Conservation (phyloP, 2,329 filamentous ascomycete species). For the Fusarium torulosum region DNA sequence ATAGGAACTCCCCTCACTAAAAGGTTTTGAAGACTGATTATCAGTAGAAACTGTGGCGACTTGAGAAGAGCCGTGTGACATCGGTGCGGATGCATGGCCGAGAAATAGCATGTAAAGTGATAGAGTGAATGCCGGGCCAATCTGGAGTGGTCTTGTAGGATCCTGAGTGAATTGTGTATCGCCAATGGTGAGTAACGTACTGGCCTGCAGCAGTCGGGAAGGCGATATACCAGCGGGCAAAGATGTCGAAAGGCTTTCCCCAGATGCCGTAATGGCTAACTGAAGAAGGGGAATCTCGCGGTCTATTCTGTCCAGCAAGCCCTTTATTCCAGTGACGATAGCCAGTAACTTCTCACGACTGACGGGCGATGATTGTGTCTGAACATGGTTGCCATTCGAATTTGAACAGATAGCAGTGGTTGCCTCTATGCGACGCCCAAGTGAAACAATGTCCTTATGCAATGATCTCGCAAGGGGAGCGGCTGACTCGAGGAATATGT, state of each 20-base stretch:
- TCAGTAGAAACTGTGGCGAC: constrained; percentile 1
- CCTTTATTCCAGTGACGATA: constrained; percentile 81
- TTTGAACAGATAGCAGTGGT: constrained; percentile 75
- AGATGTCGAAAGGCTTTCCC: constrained; percentile 84
- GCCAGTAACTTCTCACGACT: constrained; percentile 72
- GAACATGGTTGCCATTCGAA: constrained; percentile 52
- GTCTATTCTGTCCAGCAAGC: constrained; percentile 82
- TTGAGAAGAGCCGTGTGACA: constrained; percentile 18
- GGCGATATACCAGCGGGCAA: constrained; percentile 88
- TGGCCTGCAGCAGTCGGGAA: constrained; percentile 90
- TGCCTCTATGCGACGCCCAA: constrained; percentile 80
- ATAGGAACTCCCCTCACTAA: constrained; percentile 32
- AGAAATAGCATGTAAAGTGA: constrained; percentile 96
- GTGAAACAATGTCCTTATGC: constrained; percentile 82
- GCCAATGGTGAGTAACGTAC: constrained; percentile 87
- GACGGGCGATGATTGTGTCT: constrained; percentile 54
- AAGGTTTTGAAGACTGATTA: neutral
- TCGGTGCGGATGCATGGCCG: constrained; percentile 71
- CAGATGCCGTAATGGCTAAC: constrained; percentile 92
- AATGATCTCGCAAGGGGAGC: constrained; percentile 85
- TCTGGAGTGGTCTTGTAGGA: constrained; percentile 75
- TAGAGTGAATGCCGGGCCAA: constrained; percentile 87
- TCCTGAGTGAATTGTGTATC: constrained; percentile 83
- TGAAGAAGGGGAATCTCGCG: constrained; percentile 92
- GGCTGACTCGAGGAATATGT: constrained; percentile 80